Evolutionary conservation across 2,329 filamentous ascomycete species (phyloP), one percentile per base, ranked within the genome.

Genomic region (Phymatotrichopsis omnivora): DNA sequence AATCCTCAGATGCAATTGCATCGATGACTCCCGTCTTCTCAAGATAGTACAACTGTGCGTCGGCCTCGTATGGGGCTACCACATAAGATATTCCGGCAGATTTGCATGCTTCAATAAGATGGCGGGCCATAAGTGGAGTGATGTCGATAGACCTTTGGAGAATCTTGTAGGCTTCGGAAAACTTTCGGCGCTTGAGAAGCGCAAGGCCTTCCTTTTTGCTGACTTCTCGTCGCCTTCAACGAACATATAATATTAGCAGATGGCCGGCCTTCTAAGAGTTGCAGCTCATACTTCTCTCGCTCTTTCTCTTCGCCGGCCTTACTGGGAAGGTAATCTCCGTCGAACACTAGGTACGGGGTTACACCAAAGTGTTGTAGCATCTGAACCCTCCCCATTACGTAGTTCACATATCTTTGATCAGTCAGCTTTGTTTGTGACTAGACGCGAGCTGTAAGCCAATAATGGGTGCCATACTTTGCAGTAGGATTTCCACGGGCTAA

Each of bases 41-140:
- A 28, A 98, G 72, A 61, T 96, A 98, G 20, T 86, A 87, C 57
- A 98, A 73, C 64, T 98, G 89, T n/a, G 89, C 81, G 64, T 98
- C 91, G 35, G 91, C 91, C 68, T 98, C 91, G 65, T 95, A 98
- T 0, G 91, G 91, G 1, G 91, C 91, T 14, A 98, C 93, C 44
- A 98, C 72, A 61, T 94, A 96, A 46, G 85, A 75, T 12, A 98
- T 73, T 29, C 77, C 73, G 59, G 80, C 68, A 58, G 76, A 76
- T 66, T 93, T 95, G 58, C 96, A 71, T 62, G 93, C 85, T 56
- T 95, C 86, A 47, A 98, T 98, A 42, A 96, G 67, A 55, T 83
- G 74, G 5, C 84, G 77, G 6, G 91, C 91, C 93, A 98, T 98
- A 58, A 91, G 80, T 2, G 93, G 89, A 2, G 91, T 96, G 28